These are phyloP conservation scores for Cymbopogon flexuosus DNA, from an alignment of 202 grass and related monocot species.

Conservation along the genomic window DNA sequence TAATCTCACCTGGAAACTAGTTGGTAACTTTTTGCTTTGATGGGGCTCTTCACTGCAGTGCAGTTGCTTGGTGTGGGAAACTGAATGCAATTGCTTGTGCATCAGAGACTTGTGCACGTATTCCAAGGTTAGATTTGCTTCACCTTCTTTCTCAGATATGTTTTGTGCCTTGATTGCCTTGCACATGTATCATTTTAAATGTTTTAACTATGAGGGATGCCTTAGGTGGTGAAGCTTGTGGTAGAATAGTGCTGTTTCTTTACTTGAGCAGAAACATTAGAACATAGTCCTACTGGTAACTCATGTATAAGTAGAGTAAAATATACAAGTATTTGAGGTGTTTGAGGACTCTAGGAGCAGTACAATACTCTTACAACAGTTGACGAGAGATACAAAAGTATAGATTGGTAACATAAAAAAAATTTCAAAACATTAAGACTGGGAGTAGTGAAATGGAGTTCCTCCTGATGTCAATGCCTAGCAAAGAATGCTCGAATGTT, in stretches of 20 bases:
- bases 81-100: slow-evolving; percentile 89
- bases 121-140: slow-evolving; percentile 64
- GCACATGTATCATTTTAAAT: neutral
- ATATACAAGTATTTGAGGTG: neutral
- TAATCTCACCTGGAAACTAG: too few species aligned
- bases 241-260: neutral
- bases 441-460: neutral
- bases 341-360: neutral
- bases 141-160: neutral
- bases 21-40: slow-evolving; percentile 13
- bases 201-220: neutral
- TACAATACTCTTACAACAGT: neutral
- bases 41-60: slow-evolving; percentile 47
- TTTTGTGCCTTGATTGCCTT: neutral
- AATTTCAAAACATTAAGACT: neutral
- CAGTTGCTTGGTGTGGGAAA: slow-evolving; percentile 85
- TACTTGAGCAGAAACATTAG: neutral
- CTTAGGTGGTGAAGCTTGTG: neutral
- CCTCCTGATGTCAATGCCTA: neutral
- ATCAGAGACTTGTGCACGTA: slow-evolving; percentile 85
- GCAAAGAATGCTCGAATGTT: neutral
- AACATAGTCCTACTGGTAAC: neutral
- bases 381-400: neutral
- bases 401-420: neutral
- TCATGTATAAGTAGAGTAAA: neutral